Evolutionary conservation across 2,329 filamentous ascomycete genomes (phyloP).

Genomic region (Verticillium tricorpus): DNA sequence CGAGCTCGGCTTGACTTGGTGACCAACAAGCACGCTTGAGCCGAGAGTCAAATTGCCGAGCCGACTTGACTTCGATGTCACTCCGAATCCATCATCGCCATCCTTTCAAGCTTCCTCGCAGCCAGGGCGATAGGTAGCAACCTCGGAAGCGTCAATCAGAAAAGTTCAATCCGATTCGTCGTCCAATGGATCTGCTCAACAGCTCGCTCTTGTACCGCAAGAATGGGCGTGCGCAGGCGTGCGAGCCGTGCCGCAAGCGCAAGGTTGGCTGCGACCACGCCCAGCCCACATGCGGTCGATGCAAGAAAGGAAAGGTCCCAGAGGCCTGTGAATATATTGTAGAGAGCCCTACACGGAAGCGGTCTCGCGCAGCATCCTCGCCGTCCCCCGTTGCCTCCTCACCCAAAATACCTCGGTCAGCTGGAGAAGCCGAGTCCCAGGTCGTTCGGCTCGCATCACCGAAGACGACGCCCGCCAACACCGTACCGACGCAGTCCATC

Average conservation of each 20-base stretch:
- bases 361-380: neutral
- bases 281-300: slow-evolving; percentile 32
- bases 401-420: neutral
- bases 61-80: too few relatives aligned
- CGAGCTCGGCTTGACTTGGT: too few relatives aligned
- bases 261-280: slow-evolving; percentile 38
- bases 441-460: neutral
- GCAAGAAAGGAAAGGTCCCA: slow-evolving; percentile 18
- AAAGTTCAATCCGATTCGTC: neutral
- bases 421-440: neutral
- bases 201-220: neutral
- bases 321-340: neutral
- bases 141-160: neutral
- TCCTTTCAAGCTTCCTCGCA: too few relatives aligned
- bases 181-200: neutral
- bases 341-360: neutral
- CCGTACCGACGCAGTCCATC: neutral
- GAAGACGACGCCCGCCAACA: neutral
- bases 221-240: slow-evolving; percentile 10
- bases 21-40: too few relatives aligned
- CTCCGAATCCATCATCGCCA: too few relatives aligned
- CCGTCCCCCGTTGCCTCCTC: neutral
- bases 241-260: slow-evolving; percentile 29
- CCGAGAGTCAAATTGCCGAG: too few relatives aligned
- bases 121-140: too few relatives aligned